Evolutionary conservation across 2,329 filamentous ascomycete species (phyloP).

Genomic region (Pyrenophora seminiperda): DNA sequence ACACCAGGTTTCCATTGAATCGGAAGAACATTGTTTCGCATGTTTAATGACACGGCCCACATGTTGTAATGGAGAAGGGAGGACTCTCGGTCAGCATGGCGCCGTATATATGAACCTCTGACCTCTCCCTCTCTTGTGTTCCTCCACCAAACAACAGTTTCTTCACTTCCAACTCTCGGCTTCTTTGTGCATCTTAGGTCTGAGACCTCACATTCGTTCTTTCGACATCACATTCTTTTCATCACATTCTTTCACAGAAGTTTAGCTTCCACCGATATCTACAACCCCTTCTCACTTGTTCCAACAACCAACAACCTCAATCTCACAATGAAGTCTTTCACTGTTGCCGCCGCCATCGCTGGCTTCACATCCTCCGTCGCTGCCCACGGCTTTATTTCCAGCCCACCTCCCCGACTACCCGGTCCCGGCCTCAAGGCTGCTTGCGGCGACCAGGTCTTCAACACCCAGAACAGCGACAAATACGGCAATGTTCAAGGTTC

Average conservation of each 20-base stretch:
- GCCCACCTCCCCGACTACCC: conserved; percentile 56
- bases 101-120: conserved; percentile 28
- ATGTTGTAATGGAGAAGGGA: conserved; percentile 20
- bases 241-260: conserved; percentile 38
- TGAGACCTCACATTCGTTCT: conserved; percentile 49
- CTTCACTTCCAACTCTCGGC: conserved; percentile 30
- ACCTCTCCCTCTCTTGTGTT: conserved; percentile 1
- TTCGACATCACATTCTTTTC: conserved; percentile 35
- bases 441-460: conserved; percentile 61
- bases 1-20: conserved; percentile 28
- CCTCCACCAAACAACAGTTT: conserved; percentile 26
- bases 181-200: conserved; percentile 40
- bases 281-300: conserved; percentile 15
- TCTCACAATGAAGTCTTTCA: conserved; percentile 52
- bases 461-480: conserved; percentile 59
- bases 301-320: conserved; percentile 21
- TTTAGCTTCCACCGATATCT: conserved; percentile 41
- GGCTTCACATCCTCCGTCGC: conserved; percentile 54
- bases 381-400: conserved; percentile 60
- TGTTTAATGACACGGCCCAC: conserved; percentile 46
- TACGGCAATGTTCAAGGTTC: conserved; percentile 64
- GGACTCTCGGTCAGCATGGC: conserved; percentile 11
- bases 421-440: conserved; percentile 58
- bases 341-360: conserved; percentile 50
- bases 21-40: conserved; percentile 38